Percentiles rank a stretch among this genome's conserved stretches.
phyloP scores from a whole-genome alignment of 2,329 filamentous ascomycete genomes.

The Nigrograna mackinnonii region DNA sequence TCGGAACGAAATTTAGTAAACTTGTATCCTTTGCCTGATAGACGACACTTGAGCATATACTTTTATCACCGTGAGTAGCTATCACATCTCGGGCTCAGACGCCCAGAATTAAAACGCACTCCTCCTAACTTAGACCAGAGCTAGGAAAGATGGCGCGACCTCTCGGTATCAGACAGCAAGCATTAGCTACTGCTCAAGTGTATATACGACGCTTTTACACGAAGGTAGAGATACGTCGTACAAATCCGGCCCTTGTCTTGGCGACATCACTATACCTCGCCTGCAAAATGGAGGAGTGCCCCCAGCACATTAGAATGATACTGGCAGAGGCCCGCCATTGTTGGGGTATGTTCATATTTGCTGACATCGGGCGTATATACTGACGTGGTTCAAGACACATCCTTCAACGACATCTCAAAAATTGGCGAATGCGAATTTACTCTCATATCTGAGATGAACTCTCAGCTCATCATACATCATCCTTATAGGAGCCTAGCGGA shows the following conservation, averaged over 20 bases:
- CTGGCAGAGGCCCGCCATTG: constrained; percentile 82
- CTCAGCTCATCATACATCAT: constrained; percentile 87
- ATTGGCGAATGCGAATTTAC: constrained; percentile 94
- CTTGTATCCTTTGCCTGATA: constrained; percentile 80
- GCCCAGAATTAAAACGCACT: not conserved
- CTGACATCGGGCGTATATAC: not conserved
- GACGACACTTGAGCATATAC: constrained; percentile 84
- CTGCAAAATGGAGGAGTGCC: constrained; percentile 97
- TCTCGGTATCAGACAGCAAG: constrained; percentile 84
- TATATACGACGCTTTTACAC: constrained; percentile 95
- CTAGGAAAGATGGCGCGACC: constrained; percentile 82
- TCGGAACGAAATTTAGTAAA: constrained; percentile 74
- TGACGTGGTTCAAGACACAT: constrained; percentile 28
- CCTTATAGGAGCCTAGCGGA: constrained; percentile 81
- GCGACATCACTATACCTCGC: constrained; percentile 94
- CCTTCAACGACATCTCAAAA: constrained; percentile 70
- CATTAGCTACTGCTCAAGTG: constrained; percentile 89
- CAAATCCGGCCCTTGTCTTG: constrained; percentile 90
- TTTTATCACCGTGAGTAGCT: constrained; percentile 77
- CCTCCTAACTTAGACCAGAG: constrained; percentile 48
- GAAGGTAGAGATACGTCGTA: constrained; percentile 86
- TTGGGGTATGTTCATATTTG: constrained; percentile 39
- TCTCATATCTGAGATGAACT: constrained; percentile 87
- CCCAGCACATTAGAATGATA: constrained; percentile 92
- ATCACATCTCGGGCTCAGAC: not conserved